Percentiles rank a stretch among this genome's conserved stretches.
Evolutionary conservation across 352 stramenopile genomes (phyloP).

Genomic region (Blastocystis sp.): DNA sequence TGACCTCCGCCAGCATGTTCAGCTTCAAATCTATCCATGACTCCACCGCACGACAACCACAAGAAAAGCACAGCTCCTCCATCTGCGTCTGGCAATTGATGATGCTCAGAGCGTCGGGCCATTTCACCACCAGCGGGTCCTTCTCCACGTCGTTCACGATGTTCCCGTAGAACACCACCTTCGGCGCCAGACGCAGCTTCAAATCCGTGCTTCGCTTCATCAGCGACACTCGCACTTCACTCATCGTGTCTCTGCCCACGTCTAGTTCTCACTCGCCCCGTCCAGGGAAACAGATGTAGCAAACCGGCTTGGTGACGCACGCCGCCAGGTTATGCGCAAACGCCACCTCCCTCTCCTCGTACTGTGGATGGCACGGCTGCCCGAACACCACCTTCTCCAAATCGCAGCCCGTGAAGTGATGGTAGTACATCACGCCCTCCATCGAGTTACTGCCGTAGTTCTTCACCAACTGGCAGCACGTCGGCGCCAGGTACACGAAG

Average conservation of each 20-base stretch:
- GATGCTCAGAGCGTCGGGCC: neutral
- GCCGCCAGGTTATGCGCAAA: neutral
- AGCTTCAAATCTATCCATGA: neutral
- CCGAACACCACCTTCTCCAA: conserved; percentile 4
- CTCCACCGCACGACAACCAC: neutral
- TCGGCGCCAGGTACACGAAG: neutral
- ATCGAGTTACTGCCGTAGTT: conserved; percentile 3
- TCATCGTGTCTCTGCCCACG: neutral
- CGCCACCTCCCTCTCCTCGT: neutral
- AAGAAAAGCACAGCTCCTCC: neutral
- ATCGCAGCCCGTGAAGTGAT: conserved; percentile 6
- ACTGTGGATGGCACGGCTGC: neutral
- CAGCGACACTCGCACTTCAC: neutral
- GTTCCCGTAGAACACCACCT: neutral
- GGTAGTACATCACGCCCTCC: neutral
- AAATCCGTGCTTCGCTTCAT: neutral
- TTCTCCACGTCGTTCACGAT: neutral
- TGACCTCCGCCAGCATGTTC: neutral
- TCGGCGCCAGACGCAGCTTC: neutral
- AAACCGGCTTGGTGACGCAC: neutral
- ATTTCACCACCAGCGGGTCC: neutral
- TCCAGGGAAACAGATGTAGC: neutral
- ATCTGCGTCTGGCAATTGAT: neutral
- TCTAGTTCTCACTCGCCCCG: conserved; percentile 4
- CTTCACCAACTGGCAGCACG: neutral